A percentile compares a stretch with the other conserved stretches of the same genome.
Evolutionary conservation across 192 early-diverging fungal genomes (phyloP).

Genomic region (Polychytrium aggregatum): DNA sequence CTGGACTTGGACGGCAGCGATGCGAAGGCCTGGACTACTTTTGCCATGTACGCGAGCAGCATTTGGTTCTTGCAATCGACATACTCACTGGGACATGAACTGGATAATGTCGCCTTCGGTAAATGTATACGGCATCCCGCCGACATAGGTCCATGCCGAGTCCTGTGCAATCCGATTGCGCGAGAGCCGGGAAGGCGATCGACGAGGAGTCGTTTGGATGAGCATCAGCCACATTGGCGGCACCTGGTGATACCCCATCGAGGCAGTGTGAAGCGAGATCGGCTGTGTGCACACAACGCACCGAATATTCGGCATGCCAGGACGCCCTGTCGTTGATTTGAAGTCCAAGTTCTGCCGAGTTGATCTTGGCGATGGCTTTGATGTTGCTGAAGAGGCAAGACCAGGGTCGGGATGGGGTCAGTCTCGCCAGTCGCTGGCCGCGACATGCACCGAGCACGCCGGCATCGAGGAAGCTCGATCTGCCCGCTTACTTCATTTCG

Average conservation of each 20-base stretch:
- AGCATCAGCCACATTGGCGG: not conserved
- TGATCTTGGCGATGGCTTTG: conserved; percentile 76
- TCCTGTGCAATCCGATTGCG: conserved; percentile 24
- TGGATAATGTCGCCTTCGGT: conserved; percentile 90
- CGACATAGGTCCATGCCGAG: conserved; percentile 81
- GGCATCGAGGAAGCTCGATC: no score
- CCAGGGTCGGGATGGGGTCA: no score
- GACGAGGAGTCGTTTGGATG: not conserved
- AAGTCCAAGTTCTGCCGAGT: conserved; percentile 52
- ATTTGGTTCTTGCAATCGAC: not conserved
- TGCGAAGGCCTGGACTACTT: no score
- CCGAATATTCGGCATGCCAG: conserved; percentile 79
- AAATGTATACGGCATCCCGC: conserved; percentile 69
- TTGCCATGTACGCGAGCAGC: no score
- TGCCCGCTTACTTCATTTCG: no score
- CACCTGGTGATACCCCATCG: not conserved
- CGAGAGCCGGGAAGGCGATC: not conserved
- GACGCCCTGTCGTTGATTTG: conserved; percentile 51
- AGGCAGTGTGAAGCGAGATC: not conserved
- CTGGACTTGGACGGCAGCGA: no score
- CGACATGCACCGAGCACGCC: no score
- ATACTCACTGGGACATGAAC: conserved; percentile 75
- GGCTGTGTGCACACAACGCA: not conserved
- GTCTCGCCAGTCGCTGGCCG: no score
- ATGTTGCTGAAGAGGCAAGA: no score